Base-by-base conservation (phyloP, 73 alveolate genomes). In the Uronychia setigera region DNA sequence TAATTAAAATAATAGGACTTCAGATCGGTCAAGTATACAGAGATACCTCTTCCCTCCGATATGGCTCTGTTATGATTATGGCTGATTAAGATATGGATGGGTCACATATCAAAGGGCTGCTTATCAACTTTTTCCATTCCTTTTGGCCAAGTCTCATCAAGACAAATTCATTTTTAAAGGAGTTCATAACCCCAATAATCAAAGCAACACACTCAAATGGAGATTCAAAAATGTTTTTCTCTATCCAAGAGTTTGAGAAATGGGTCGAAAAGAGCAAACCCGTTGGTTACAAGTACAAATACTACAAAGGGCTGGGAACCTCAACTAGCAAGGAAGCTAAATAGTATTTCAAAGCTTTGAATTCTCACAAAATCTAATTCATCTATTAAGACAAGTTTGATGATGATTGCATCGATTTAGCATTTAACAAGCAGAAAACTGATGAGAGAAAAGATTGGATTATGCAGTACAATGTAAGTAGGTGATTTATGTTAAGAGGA, bases 21-120 rank as follows among this genome's bases (percentile, higher is more conserved):
- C 92, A 97, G 82, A 83, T 99, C 25, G 99, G 97, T 34, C 95
- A 91, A 90, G 96, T 93, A 79, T 99, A 99, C 91, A 77, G 0
- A 1, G 25, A 57, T 31, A 87, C 90, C 28, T 96, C 91, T 30
- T 98, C 94, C 74, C 91, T 98, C 91, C 91, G 99, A 90, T 98
- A 98, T 91, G 99, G 99, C 0, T 94, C 97, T 77, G 91, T 98
- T 13, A 97, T 98, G 98, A 98, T 98, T 75, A 98, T 98, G 99
- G 98, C 99, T 57, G 99, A 98, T 88, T 97, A 98, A 88, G 99
- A 98, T 94, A 99, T 96, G 87, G 99, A 98, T 93, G 99, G 99
- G 31, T 96, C 99, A 60, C 99, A 98, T 93, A 98, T 98, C 79
- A 98, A 98, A 90, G 99, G 99, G 60, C 97, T 99, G 76, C 92